Conservation (phyloP, 805 yeast genomes). For the Cyberlindnera suaveolens region DNA sequence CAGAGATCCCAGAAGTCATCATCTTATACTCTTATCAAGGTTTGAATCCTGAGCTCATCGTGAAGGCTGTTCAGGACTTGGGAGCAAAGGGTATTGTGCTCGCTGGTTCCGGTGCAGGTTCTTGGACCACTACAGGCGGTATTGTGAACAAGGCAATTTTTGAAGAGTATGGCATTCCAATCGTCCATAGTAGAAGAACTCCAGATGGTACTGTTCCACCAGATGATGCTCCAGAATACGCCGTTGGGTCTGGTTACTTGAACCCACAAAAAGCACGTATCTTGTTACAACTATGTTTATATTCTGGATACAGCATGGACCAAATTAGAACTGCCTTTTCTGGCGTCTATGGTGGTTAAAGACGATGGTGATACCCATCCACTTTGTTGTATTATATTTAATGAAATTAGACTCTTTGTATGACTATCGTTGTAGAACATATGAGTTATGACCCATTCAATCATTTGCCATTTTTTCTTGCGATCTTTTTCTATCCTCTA, state of each 20-base stretch:
- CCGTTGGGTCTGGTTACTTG: slow-evolving; percentile 53
- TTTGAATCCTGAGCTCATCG: slow-evolving; percentile 39
- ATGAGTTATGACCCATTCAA: no score
- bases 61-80: slow-evolving; percentile 36
- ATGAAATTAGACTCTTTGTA: no score
- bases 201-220: slow-evolving; percentile 63
- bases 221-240: slow-evolving; percentile 33
- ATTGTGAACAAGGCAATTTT: slow-evolving; percentile 36
- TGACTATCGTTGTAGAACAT: no score
- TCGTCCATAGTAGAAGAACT: slow-evolving; percentile 56
- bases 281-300: slow-evolving; percentile 47
- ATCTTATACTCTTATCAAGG: slow-evolving; percentile 60
- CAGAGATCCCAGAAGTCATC: slow-evolving; percentile 35
- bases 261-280: slow-evolving; percentile 62
- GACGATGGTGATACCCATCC: not conserved
- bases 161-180: slow-evolving; percentile 36
- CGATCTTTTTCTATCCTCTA: no score
- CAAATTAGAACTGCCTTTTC: slow-evolving; percentile 31
- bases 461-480: no score
- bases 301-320: slow-evolving; percentile 26
- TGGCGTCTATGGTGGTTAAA: slow-evolving; percentile 35
- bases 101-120: slow-evolving; percentile 70
- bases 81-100: slow-evolving; percentile 49
- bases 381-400: no score
- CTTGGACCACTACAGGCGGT: slow-evolving; percentile 36